Evolutionary conservation across 176 grass and related monocot species (phyloP).

Genomic region (Carex kokanica): DNA sequence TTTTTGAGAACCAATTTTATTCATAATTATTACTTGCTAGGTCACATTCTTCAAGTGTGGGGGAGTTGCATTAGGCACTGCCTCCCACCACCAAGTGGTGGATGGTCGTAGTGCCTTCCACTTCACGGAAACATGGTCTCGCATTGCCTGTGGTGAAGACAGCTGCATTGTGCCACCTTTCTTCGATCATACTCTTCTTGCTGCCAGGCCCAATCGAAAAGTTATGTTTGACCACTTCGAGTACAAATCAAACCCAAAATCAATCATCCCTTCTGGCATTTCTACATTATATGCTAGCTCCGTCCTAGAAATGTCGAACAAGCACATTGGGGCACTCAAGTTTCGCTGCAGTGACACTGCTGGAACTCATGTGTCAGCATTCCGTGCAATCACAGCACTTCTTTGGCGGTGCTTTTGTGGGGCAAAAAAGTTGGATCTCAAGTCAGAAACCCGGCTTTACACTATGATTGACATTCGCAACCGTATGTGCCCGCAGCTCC

Average conservation of each 20-base stretch:
- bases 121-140: slow-evolving; percentile 58
- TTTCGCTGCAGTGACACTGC: background rate
- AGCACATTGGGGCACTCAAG: slow-evolving; percentile 40
- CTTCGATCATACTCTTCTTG: slow-evolving; percentile 46
- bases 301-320: slow-evolving; percentile 20
- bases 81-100: slow-evolving; percentile 41
- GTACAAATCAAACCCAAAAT: slow-evolving; percentile 39
- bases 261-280: background rate
- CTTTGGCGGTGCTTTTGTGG: slow-evolving; percentile 60
- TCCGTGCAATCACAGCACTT: slow-evolving; percentile 53
- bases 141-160: slow-evolving; percentile 9
- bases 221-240: slow-evolving; percentile 58
- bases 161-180: background rate
- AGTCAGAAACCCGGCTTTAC: slow-evolving; percentile 43
- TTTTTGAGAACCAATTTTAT: too few species aligned
- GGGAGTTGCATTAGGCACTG: slow-evolving; percentile 49
- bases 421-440: slow-evolving; percentile 27
- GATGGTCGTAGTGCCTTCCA: slow-evolving; percentile 43
- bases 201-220: slow-evolving; percentile 6
- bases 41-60: slow-evolving; percentile 63
- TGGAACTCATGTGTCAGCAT: slow-evolving; percentile 38
- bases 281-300: slow-evolving; percentile 27
- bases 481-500: slow-evolving; percentile 48
- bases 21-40: background rate
- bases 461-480: slow-evolving; percentile 64